phyloP scores from a whole-genome alignment of 805 yeast genomes.

The Saturnispora galanensis region DNA sequence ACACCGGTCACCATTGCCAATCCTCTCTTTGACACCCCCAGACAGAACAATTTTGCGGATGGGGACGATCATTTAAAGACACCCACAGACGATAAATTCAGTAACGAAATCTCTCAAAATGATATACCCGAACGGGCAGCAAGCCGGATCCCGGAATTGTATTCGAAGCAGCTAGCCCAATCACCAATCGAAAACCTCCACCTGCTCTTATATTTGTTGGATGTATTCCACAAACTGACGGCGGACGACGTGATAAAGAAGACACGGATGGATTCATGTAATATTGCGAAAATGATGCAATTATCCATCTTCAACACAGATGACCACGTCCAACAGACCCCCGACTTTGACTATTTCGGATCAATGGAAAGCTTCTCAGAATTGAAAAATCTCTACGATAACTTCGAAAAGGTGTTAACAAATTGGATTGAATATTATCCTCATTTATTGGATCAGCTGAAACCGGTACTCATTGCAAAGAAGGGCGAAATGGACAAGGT shows the following conservation, averaged over 20 bases:
- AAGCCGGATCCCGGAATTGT: slow-evolving; percentile 3
- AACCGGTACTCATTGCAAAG: slow-evolving; percentile 6
- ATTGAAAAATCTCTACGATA: slow-evolving; percentile 16
- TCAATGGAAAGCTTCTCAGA: slow-evolving; percentile 12
- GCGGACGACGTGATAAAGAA: slow-evolving; percentile 17
- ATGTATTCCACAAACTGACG: slow-evolving; percentile 20
- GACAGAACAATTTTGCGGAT: background rate
- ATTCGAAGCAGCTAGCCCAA: background rate
- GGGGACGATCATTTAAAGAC: slow-evolving; percentile 2
- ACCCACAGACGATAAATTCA: slow-evolving; percentile 7
- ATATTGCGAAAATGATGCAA: slow-evolving; percentile 31
- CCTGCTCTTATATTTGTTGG: slow-evolving; percentile 22
- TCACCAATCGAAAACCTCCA: slow-evolving; percentile 26
- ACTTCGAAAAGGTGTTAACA: slow-evolving; percentile 21
- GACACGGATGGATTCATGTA: slow-evolving; percentile 30
- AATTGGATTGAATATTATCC: slow-evolving; percentile 21
- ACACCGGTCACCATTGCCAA: slow-evolving; percentile 1
- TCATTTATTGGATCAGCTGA: slow-evolving; percentile 10
- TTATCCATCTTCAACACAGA: slow-evolving; percentile 28
- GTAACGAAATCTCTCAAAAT: background rate
- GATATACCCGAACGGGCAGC: slow-evolving; percentile 1
- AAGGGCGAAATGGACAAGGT: slow-evolving; percentile 9
- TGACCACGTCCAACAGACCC: slow-evolving; percentile 12
- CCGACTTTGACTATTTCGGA: slow-evolving; percentile 7
- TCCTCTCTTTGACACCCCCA: slow-evolving; percentile 5